Percentiles rank a stretch among this genome's conserved stretches.
These are phyloP conservation scores for Dissophora globulifera DNA, from an alignment of 192 early-diverging fungal species.

Conservation along the genomic window DNA sequence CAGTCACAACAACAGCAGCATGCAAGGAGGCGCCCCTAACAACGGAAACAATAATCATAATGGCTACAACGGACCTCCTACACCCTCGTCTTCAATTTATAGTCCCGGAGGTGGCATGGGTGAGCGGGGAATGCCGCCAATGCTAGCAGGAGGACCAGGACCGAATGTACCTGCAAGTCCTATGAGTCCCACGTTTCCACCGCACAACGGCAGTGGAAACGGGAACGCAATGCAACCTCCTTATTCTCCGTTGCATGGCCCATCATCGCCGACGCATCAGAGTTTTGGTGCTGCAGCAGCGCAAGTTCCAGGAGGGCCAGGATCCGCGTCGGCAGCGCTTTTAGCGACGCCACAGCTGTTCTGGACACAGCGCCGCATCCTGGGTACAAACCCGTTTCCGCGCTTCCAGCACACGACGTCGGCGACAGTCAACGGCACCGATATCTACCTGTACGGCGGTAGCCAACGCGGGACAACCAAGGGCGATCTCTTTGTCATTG, in stretches of 20 bases:
- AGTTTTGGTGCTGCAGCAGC: too few species aligned
- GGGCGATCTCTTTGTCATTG: constrained; percentile 44
- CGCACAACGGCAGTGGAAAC: background rate
- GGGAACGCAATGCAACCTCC: too few species aligned
- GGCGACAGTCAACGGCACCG: constrained; percentile 32
- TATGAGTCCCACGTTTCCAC: constrained; percentile 25
- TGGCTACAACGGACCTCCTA: constrained; percentile 7
- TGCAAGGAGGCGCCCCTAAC: constrained; percentile 7
- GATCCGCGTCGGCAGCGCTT: background rate
- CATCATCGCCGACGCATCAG: constrained; percentile 28
- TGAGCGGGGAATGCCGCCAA: too few species aligned
- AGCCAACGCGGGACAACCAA: constrained; percentile 41
- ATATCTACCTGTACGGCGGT: constrained; percentile 47
- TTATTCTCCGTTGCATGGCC: background rate
- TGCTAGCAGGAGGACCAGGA: too few species aligned
- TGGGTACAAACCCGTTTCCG: constrained; percentile 49
- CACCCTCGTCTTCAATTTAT: constrained; percentile 1
- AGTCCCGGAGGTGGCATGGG: background rate
- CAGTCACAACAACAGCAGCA: constrained; percentile 15
- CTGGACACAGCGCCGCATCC: constrained; percentile 47
- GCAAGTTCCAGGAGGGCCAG: too few species aligned
- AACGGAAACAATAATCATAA: background rate
- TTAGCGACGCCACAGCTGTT: constrained; percentile 35
- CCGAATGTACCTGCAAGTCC: constrained; percentile 16
- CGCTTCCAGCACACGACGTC: constrained; percentile 42